phyloP scores from a whole-genome alignment of 2,329 filamentous ascomycete genomes.

The Xylaria sp. region DNA sequence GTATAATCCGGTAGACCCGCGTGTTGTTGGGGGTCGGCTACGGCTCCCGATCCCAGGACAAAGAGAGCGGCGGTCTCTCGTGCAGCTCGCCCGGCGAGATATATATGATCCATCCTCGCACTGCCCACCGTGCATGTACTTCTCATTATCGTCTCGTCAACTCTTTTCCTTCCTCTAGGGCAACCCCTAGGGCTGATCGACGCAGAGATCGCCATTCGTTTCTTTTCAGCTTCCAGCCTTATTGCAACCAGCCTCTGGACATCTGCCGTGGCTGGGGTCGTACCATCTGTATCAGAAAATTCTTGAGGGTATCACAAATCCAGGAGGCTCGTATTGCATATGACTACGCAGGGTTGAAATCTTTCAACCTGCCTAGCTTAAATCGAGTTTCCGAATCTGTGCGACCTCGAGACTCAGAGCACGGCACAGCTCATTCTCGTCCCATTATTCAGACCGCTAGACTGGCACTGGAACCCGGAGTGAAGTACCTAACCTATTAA shows the following conservation, averaged over 20 bases:
- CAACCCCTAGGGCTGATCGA: constrained; percentile 40
- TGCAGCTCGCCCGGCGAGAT: constrained; percentile 40
- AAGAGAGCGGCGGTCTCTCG: constrained; percentile 31
- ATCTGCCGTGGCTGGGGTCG: constrained; percentile 21
- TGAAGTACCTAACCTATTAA: background rate
- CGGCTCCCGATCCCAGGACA: constrained; percentile 40
- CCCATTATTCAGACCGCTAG: background rate
- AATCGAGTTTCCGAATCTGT: constrained; percentile 19
- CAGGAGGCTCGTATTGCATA: constrained; percentile 37
- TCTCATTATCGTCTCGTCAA: constrained; percentile 27
- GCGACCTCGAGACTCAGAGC: constrained; percentile 16
- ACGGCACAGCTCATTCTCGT: background rate
- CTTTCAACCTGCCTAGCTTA: background rate
- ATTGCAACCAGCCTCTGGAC: constrained; percentile 33
- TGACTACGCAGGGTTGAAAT: background rate
- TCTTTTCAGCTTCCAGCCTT: constrained; percentile 45
- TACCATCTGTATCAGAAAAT: constrained; percentile 36
- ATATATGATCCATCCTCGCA: constrained; percentile 44
- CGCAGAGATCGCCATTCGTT: constrained; percentile 38
- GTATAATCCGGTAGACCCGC: constrained; percentile 40
- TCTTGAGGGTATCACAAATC: constrained; percentile 25
- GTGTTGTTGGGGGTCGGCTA: constrained; percentile 32
- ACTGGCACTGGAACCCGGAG: background rate
- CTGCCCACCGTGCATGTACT: constrained; percentile 29
- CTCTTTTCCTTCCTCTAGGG: constrained; percentile 18